Conservation (phyloP, 2,329 filamentous ascomycete species). For the Alternaria solani region DNA sequence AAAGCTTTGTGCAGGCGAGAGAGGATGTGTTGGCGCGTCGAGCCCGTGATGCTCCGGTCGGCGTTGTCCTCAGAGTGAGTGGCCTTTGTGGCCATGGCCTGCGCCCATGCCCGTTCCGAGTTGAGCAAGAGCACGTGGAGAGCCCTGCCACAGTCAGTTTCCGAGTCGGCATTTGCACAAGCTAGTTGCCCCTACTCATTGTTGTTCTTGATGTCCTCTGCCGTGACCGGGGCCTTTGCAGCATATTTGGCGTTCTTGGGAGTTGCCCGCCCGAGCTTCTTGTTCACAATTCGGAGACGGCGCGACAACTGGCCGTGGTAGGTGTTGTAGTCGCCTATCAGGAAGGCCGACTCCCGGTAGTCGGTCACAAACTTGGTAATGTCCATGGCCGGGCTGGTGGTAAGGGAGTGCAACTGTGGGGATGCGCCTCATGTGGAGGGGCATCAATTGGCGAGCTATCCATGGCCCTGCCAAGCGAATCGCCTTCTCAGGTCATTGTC, state of each 20-base stretch:
- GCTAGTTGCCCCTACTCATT: conserved; percentile 68
- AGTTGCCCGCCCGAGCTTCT: conserved; percentile 83
- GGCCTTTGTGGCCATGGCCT: conserved; percentile 94
- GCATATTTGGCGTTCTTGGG: conserved; percentile 87
- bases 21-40: conserved; percentile 85
- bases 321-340: conserved; percentile 86
- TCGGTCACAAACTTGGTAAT: conserved; percentile 85
- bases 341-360: conserved; percentile 81
- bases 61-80: conserved; percentile 77
- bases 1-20: conserved; percentile 85
- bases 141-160: conserved; percentile 27
- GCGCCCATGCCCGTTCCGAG: conserved; percentile 91
- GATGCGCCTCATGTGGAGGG: conserved; percentile 28
- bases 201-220: conserved; percentile 77
- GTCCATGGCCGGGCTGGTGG: conserved; percentile 69
- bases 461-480: conserved; percentile 22
- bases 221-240: conserved; percentile 72
- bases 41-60: conserved; percentile 76
- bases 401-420: conserved; percentile 15
- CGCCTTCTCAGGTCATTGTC: conserved; percentile 27
- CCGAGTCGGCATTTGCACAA: background rate
- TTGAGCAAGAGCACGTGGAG: conserved; percentile 76
- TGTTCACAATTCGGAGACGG: conserved; percentile 81
- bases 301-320: conserved; percentile 83
- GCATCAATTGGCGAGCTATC: conserved; percentile 25